Conservation (phyloP, 2,329 filamentous ascomycete genomes). For the Epichloe gansuensis region DNA sequence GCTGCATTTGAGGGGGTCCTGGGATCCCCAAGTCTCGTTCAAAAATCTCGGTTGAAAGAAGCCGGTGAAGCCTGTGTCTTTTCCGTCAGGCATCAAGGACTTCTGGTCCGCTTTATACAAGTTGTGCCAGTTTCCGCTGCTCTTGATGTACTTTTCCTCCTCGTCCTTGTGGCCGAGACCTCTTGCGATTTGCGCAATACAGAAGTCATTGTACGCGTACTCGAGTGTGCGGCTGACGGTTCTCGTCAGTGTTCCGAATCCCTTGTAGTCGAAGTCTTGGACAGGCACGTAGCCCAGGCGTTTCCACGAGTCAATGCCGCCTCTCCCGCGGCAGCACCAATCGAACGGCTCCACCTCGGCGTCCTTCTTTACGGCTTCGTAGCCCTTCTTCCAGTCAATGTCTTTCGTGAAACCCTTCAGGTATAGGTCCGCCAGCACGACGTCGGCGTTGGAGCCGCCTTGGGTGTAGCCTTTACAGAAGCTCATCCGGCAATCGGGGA, state of each 20-base stretch:
- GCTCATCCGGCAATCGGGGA: conserved; percentile 69
- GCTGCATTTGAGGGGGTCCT: conserved; percentile 55
- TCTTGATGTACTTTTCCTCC: conserved; percentile 44
- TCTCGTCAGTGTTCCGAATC: conserved; percentile 58
- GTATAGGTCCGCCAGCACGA: conserved; percentile 54
- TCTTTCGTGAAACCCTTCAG: conserved; percentile 50
- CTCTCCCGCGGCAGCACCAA: conserved; percentile 59
- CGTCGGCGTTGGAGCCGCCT: conserved; percentile 63
- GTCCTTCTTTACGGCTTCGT: conserved; percentile 60
- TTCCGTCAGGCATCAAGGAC: conserved; percentile 39
- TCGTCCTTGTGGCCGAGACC: conserved; percentile 42
- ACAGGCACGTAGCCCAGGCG: conserved; percentile 57
- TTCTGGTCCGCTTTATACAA: conserved; percentile 49
- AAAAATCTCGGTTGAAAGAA: conserved; percentile 59
- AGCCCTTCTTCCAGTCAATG: conserved; percentile 56
- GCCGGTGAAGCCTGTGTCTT: conserved; percentile 52
- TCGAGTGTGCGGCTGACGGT: conserved; percentile 63
- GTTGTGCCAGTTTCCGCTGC: conserved; percentile 55
- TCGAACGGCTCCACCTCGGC: conserved; percentile 58
- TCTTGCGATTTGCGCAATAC: conserved; percentile 50
- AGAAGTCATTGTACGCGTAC: conserved; percentile 69
- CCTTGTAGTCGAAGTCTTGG: conserved; percentile 53
- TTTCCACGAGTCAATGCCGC: conserved; percentile 63
- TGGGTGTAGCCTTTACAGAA: conserved; percentile 63
- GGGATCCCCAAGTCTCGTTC: conserved; percentile 56